Evolutionary conservation across 202 grass and related monocot species (phyloP), one percentile per base, ranked within the genome.

Genomic region (Schoenoplectus tabernaemontani): DNA sequence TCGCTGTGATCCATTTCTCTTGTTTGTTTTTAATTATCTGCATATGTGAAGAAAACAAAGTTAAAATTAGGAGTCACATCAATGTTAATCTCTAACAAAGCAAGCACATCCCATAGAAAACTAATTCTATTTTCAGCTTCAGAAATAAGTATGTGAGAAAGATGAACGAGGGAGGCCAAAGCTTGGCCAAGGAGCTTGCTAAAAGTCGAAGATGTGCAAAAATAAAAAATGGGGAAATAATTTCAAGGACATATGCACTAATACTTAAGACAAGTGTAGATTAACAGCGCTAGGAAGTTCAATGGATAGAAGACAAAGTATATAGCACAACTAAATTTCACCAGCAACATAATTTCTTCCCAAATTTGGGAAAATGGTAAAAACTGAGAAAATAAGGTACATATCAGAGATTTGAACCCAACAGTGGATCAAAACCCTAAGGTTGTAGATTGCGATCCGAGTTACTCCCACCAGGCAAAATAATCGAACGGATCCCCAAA

Each of bases 1-100:
- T 85, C 89, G 51, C 82, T 86, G 0, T 22, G 59, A 56, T 80
- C 70, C 92, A 96, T 96, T 47, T 69, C 57, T 22, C 39, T 80
- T 54, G 24, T 34, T 53, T 36, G 13, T 74, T 74, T 28, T 51
- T 32, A 73, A 73, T 73, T 36, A 74, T 4, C 46, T 75, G 47
- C 54, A 54, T 54, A 56, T 17, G 2, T 1, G 19, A 71, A 47
- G 41, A 7, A 15, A 47, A 26, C 20, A 47, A 15, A 28, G 26
- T 47, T 7, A 13, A 71, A 24, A 28, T 71, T 47, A 28, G 3
- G 9, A 28, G 20, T 1, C 2, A 36, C 61, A 37, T 64, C 30
- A 11, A 38, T 64, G 30, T n/a, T 17, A 64, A 15, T 37, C 30
- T 37, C 61, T 64, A 47, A 28, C 46, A 0, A 15, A 46, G 0